A percentile compares a stretch with the other conserved stretches of the same genome.
phyloP scores from a whole-genome alignment of 441 rosid species.

The Pelargonium citronellum region DNA sequence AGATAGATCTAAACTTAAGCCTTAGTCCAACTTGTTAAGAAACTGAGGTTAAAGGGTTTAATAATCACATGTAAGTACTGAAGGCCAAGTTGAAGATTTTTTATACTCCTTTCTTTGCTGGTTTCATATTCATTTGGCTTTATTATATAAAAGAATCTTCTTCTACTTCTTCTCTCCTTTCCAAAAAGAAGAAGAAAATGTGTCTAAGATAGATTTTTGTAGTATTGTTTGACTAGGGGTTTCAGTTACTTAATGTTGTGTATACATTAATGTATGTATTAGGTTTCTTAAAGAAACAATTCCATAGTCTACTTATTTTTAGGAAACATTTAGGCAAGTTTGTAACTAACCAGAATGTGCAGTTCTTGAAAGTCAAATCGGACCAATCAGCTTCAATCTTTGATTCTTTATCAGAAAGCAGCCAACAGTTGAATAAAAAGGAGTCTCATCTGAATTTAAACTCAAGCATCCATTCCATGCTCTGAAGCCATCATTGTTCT shows the following conservation, averaged over 20 bases:
- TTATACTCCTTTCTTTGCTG: constrained; percentile 3
- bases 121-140: constrained; percentile 19
- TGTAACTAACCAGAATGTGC: constrained; percentile 1
- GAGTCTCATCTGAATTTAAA: not conserved
- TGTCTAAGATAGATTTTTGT: not conserved
- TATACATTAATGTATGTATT: not conserved
- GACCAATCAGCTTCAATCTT: not conserved
- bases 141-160: constrained; percentile 17
- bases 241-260: not conserved
- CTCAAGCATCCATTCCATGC: not conserved
- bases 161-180: not conserved
- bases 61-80: not conserved
- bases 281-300: not conserved
- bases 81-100: constrained; percentile 21
- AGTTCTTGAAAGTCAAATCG: constrained; percentile 1
- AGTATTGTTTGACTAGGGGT: constrained; percentile 20
- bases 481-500: not conserved
- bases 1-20: constrained; percentile 14
- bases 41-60: not conserved
- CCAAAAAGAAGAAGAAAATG: constrained; percentile 11
- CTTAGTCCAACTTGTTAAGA: not conserved
- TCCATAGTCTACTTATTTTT: not conserved
- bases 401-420: not conserved
- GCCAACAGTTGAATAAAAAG: constrained; percentile 3
- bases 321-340: not conserved